phyloP scores from a whole-genome alignment of 768 basidiomycete genomes.

The Hericium erinaceus region DNA sequence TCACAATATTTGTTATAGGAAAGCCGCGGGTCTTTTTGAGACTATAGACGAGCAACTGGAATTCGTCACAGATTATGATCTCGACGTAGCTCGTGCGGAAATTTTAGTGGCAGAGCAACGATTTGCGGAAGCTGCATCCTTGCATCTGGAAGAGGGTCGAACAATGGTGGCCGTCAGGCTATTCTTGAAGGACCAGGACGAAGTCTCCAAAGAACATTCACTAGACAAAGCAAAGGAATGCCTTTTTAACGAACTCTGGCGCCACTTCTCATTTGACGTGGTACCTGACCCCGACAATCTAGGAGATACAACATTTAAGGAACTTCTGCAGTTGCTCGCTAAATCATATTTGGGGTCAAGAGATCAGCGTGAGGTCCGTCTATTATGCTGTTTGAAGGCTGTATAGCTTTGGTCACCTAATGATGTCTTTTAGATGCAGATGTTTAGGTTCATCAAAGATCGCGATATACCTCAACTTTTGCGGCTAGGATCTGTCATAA shows the following conservation, averaged over 20 bases:
- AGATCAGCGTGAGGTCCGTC: no score
- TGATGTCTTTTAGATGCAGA: neutral
- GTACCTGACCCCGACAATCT: neutral
- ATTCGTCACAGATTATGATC: neutral
- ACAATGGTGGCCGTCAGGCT: neutral
- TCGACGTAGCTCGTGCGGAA: neutral
- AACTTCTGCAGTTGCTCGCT: neutral
- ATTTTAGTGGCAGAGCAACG: neutral
- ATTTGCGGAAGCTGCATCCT: neutral
- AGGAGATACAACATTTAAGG: no score
- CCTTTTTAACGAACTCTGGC: no score
- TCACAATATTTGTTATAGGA: neutral
- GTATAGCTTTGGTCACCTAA: neutral
- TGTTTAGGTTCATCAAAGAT: constrained; percentile 5
- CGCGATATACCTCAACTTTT: neutral
- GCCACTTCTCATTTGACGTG: constrained; percentile 8
- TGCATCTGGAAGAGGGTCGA: neutral
- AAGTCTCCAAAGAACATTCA: neutral
- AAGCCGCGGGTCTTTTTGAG: neutral
- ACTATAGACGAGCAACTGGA: neutral
- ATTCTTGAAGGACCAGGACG: neutral
- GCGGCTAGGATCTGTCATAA: neutral
- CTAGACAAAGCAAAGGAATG: no score
- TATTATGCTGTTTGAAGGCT: neutral
- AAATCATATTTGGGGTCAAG: no score